Evolutionary conservation across 2,329 filamentous ascomycete species (phyloP), one percentile per base, ranked within the genome.

Genomic region (Curvularia verruculosa): DNA sequence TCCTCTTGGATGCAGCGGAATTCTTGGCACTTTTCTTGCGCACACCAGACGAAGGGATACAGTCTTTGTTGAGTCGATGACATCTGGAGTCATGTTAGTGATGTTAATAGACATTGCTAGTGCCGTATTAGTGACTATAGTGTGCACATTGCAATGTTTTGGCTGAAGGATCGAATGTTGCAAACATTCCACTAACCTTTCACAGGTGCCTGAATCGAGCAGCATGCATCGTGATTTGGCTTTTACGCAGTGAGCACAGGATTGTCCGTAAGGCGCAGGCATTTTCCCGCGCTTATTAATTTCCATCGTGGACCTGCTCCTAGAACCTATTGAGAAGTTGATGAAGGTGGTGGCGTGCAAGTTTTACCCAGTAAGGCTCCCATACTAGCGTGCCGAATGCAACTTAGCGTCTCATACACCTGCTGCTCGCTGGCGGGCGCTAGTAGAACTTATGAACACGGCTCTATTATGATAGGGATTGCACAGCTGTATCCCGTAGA

Each of bases 141-240:
- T n/a, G 1, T 18, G 2, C 3, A n/a, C n/a, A 44, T 21, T 21
- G 8, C 24, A 6, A 29, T 28, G n/a, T 15, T n/a, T 44, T 19
- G 24, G 12, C 5, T 24, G 8, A 7, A 18, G n/a, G 3, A n/a
- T n/a, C 40, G 23, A 18, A n/a, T 3, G 13, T 10, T 19, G 13
- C 24, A 44, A 44, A 13, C 1, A 19, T 10, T 19, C 7, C 24
- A 54, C 62, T 49, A 36, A 69, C 70, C 69, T 66, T 48, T 70
- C 63, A 46, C 69, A 72, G 3, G 34, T 50, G 21, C 58, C 58
- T 18, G 54, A 61, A 7, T 58, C 49, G 18, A 54, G 57, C 24
- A 57, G 39, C n/a, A 70, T 56, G 41, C 70, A 73, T 46, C 62
- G 62, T 44, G 60, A 69, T 55, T 72, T 72, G 18, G 67, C 63